phyloP scores from a whole-genome alignment of 345 rosid genomes.

The Excoecaria cochinchinensis region DNA sequence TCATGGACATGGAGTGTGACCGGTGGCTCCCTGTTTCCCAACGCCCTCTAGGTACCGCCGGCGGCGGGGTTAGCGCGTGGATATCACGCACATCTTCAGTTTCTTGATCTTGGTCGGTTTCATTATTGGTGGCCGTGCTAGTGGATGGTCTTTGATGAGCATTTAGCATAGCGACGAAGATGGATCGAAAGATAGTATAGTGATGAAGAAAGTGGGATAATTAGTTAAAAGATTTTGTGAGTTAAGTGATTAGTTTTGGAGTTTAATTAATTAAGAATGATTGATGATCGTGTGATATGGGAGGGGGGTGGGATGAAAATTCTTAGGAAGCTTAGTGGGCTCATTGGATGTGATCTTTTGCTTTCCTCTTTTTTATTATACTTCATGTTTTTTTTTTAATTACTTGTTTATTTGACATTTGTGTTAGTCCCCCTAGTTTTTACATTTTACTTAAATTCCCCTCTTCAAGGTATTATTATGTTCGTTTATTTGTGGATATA shows the following conservation, averaged over 20 bases:
- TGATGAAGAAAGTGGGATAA: not conserved
- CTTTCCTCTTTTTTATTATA: not conserved
- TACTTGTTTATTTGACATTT: not conserved
- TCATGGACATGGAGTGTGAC: constrained; percentile 43
- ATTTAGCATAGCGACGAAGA: constrained; percentile 24
- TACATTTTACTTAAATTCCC: not conserved
- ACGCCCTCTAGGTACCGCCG: constrained; percentile 32
- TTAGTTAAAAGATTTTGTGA: not conserved
- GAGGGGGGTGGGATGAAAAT: not conserved
- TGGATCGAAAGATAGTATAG: not conserved
- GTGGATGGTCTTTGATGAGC: constrained; percentile 15
- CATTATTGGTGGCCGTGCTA: constrained; percentile 24
- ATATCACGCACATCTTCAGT: constrained; percentile 65
- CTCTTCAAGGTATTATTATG: not conserved
- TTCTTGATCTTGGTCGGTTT: constrained; percentile 17
- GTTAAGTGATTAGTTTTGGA: not conserved
- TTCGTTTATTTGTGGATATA: not conserved
- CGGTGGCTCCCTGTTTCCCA: constrained; percentile 55
- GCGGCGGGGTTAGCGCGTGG: constrained; percentile 70
- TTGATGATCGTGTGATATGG: not conserved
- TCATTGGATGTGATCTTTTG: not conserved
- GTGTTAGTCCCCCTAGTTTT: not conserved
- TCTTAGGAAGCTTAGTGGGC: not conserved
- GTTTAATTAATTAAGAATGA: constrained; percentile 6
- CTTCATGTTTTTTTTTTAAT: not conserved